Percentiles rank a stretch among this genome's conserved stretches.
These are phyloP conservation scores for Raffaelea ambrosiae DNA, from an alignment of 2,329 filamentous ascomycete species.

Conservation along the genomic window DNA sequence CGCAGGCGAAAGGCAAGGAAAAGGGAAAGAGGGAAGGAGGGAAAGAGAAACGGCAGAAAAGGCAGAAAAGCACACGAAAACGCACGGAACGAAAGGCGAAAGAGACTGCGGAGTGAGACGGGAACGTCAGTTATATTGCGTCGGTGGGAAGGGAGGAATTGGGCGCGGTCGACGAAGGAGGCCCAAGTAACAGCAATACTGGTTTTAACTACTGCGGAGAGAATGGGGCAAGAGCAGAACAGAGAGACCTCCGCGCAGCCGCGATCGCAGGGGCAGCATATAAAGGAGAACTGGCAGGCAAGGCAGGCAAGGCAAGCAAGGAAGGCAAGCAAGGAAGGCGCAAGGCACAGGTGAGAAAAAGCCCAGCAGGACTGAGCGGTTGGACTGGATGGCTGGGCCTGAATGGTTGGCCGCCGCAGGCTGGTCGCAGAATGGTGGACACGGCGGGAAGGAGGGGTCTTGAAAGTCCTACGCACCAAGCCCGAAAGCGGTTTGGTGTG, in stretches of 20 bases:
- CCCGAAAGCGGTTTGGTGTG: slow-evolving; percentile 9
- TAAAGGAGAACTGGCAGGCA: not conserved
- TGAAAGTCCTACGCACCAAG: slow-evolving; percentile 5
- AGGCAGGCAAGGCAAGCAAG: not conserved
- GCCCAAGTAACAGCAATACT: too few relatives aligned
- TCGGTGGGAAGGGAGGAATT: too few relatives aligned
- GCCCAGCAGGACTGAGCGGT: slow-evolving; percentile 1
- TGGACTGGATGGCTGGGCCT: too few relatives aligned
- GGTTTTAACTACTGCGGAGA: too few relatives aligned
- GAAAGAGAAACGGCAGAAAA: not conserved
- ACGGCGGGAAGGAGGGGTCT: not conserved
- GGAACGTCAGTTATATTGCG: too few relatives aligned
- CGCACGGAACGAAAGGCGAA: too few relatives aligned
- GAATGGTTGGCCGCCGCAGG: not conserved
- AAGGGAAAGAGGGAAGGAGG: not conserved
- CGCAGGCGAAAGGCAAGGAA: not conserved
- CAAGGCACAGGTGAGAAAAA: not conserved
- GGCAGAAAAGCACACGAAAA: too few relatives aligned
- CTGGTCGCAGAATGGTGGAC: not conserved
- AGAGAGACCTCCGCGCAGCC: not conserved
- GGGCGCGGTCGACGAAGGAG: not conserved
- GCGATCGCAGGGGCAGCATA: not conserved
- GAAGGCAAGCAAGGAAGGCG: not conserved
- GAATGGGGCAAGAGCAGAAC: not conserved
- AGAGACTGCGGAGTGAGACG: too few relatives aligned